Conservation (phyloP, 2,329 filamentous ascomycete genomes). For the Pestalotiopsis sp. region DNA sequence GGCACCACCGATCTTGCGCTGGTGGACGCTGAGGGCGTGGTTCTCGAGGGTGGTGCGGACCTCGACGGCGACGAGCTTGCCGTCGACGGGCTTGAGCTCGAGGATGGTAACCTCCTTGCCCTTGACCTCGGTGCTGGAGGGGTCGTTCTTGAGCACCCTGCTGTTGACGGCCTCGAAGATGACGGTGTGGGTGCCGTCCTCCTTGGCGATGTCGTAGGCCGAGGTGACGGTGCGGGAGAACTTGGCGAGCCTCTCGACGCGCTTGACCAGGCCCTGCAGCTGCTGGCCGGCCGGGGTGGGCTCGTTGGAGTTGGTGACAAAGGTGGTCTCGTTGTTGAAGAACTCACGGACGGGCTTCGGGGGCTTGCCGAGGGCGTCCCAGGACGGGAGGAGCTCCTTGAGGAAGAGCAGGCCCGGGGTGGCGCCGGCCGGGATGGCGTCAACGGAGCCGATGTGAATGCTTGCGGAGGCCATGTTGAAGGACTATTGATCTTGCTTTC, state of each 20-base stretch:
- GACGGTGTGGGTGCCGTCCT: slow-evolving; percentile 11
- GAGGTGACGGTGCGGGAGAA: slow-evolving; percentile 1
- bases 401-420: slow-evolving; percentile 11
- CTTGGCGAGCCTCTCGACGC: slow-evolving; percentile 11
- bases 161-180: slow-evolving; percentile 12
- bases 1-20: neutral
- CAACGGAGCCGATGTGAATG: slow-evolving; percentile 3
- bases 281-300: slow-evolving; percentile 7
- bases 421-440: slow-evolving; percentile 5
- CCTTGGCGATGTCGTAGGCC: slow-evolving; percentile 9
- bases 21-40: slow-evolving; percentile 7
- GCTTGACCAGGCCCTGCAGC: slow-evolving; percentile 13
- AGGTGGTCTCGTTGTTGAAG: slow-evolving; percentile 9
- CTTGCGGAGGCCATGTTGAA: slow-evolving; percentile 8
- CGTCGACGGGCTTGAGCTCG: slow-evolving; percentile 12
- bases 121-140: neutral
- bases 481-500: neutral
- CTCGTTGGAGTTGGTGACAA: slow-evolving; percentile 14
- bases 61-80: slow-evolving; percentile 10
- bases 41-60: slow-evolving; percentile 11
- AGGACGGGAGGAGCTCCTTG: slow-evolving; percentile 11
- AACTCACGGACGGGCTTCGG: slow-evolving; percentile 8
- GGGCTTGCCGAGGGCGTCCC: slow-evolving; percentile 11
- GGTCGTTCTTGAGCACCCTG: slow-evolving; percentile 11
- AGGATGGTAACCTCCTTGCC: slow-evolving; percentile 13